These are phyloP conservation scores for Phlegmacium glaucopus DNA, from an alignment of 768 basidiomycete genomes.

Conservation along the genomic window DNA sequence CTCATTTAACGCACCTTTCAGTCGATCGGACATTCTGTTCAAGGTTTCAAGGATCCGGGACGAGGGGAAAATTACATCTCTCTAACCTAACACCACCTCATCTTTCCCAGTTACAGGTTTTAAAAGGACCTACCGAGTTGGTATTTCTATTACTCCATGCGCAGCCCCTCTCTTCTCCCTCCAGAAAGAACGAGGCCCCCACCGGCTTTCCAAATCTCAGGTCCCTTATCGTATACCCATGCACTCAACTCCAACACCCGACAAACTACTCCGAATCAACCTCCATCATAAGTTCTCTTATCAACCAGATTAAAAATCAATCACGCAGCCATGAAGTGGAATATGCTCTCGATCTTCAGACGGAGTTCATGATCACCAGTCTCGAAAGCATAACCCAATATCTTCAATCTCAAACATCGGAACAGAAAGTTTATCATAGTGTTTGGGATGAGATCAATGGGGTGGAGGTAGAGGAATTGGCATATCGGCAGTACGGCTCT, in stretches of 20 bases:
- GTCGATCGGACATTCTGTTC: slow-evolving; percentile 15
- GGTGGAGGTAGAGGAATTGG: neutral
- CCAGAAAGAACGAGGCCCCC: neutral
- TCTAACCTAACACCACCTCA: slow-evolving; percentile 1
- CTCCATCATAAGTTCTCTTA: slow-evolving; percentile 10
- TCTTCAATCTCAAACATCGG: slow-evolving; percentile 8
- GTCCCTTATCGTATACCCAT: slow-evolving; percentile 14
- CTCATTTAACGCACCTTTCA: slow-evolving; percentile 10
- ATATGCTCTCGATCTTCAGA: slow-evolving; percentile 14
- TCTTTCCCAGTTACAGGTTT: slow-evolving; percentile 5
- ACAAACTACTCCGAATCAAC: slow-evolving; percentile 14
- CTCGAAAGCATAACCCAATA: slow-evolving; percentile 11
- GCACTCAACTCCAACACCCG: slow-evolving; percentile 12
- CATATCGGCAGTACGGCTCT: neutral
- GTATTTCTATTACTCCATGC: slow-evolving; percentile 9
- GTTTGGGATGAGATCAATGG: slow-evolving; percentile 11
- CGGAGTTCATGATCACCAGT: slow-evolving; percentile 18
- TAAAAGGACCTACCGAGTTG: slow-evolving; percentile 13
- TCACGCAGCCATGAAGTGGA: neutral
- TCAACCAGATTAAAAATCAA: slow-evolving; percentile 1
- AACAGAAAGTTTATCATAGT: slow-evolving; percentile 4
- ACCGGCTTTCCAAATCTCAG: slow-evolving; percentile 5
- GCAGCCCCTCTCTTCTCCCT: neutral
- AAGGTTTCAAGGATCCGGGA: slow-evolving; percentile 5
- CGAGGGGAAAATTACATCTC: neutral